phyloP scores from a whole-genome alignment of 2,329 filamentous ascomycete genomes.

The Fusarium sublunatum region DNA sequence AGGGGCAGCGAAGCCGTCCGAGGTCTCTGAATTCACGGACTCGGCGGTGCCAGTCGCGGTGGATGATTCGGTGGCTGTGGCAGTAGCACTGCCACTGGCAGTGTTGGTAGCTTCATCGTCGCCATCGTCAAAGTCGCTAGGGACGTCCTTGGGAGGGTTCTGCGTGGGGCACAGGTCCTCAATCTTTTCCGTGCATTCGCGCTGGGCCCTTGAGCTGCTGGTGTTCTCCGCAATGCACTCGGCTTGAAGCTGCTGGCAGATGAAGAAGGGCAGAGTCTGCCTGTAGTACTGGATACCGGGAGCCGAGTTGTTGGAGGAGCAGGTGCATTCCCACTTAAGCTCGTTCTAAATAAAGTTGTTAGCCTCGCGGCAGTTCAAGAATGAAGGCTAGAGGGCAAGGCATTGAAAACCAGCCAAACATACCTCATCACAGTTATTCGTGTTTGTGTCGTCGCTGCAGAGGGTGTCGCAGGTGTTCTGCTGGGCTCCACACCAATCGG shows the following conservation, averaged over 20 bases:
- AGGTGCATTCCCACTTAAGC: slow-evolving; percentile 62
- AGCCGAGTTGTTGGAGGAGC: slow-evolving; percentile 58
- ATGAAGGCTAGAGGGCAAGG: not conserved
- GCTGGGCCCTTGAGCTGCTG: slow-evolving; percentile 57
- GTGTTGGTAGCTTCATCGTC: slow-evolving; percentile 44
- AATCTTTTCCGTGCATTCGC: slow-evolving; percentile 62
- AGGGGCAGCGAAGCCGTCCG: slow-evolving; percentile 52
- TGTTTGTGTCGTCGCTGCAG: slow-evolving; percentile 54
- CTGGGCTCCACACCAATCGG: slow-evolving; percentile 64
- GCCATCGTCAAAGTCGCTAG: slow-evolving; percentile 35
- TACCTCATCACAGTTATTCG: slow-evolving; percentile 62
- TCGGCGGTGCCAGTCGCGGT: slow-evolving; percentile 34
- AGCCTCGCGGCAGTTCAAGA: not conserved
- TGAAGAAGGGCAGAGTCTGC: slow-evolving; percentile 64
- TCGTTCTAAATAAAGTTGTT: slow-evolving; percentile 49
- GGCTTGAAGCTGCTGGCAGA: slow-evolving; percentile 62
- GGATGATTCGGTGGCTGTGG: slow-evolving; percentile 35
- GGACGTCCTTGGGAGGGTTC: slow-evolving; percentile 51
- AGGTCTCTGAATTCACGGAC: slow-evolving; percentile 51
- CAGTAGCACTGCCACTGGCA: slow-evolving; percentile 39
- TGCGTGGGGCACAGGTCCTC: slow-evolving; percentile 58
- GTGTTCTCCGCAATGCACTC: slow-evolving; percentile 60
- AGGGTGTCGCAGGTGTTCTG: slow-evolving; percentile 62
- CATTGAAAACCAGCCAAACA: slow-evolving; percentile 33
- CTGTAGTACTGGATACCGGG: slow-evolving; percentile 65